Base-by-base conservation (phyloP, 1,284 basidiomycete species). In the Gomphus bonarii region DNA sequence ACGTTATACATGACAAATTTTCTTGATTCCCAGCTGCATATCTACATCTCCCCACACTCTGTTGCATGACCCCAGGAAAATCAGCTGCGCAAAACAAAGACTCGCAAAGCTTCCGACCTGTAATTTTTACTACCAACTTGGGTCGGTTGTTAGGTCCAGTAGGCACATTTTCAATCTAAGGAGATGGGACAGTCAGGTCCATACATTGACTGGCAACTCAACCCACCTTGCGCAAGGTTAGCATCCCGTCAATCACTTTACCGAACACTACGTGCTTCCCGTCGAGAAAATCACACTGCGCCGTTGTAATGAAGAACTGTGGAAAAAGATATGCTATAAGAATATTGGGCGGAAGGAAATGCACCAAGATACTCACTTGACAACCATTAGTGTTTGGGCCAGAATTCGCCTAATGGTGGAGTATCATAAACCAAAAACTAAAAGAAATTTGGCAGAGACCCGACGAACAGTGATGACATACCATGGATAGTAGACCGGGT, bases 231-330 rank as follows among this genome's bases (percentile, higher is more conserved):
- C 94, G 80, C 54, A 97, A 77, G 0, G 90, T 93, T 60, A 95
- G 79, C 82, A 95, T 82, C 18, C 91, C 90, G 58, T 93, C 91
- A 60, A 88, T 79, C 35, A 97, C 90, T 62, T 83, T 85, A 11
- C 94, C 94, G 65, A 97, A 97, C 1, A 97, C 92, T 60, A 91
- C 86, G 68, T 97, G 94, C 68, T 97, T 97, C 54, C 88, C 88
- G 67, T 97, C 92, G 43, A 97, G 77, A 69, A 98, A 99, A 63
- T 93, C 89, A 61, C 93, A 95, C 59, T 90, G 88, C 14, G 86
- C 91, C 0, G 91, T 93, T 0, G 95, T 99, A 66, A 99, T 88
- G 77, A 99, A 99, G 76, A 99, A 99, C 84, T 97, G 65, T 16
- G 10, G 20, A 48, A 59, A 1, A 40, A 40, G 38, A 40, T 40